A percentile compares a stretch with the other conserved stretches of the same genome.
Conservation (phyloP, 2,329 filamentous ascomycete genomes). For the Cytospora piceicola region DNA sequence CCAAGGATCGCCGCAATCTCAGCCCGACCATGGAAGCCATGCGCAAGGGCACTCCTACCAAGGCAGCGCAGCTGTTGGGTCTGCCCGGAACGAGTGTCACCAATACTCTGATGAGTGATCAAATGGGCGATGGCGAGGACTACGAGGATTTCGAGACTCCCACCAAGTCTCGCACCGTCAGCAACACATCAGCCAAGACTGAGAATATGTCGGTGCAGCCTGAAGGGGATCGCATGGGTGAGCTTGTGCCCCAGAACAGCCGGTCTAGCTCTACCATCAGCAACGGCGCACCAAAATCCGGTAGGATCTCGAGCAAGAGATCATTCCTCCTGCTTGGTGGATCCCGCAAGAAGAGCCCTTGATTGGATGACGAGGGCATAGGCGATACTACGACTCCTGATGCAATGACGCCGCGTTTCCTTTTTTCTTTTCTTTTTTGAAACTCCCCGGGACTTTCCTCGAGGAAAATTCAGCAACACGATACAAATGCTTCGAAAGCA, state of each 20-base stretch:
- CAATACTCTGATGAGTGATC: neutral
- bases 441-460: neutral
- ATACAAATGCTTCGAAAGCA: neutral
- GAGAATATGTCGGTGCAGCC: neutral
- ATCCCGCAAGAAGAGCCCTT: slow-evolving; percentile 1
- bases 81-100: slow-evolving; percentile 10
- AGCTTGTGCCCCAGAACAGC: neutral
- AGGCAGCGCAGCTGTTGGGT: slow-evolving; percentile 25
- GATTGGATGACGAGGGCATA: neutral
- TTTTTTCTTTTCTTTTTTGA: neutral
- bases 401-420: neutral
- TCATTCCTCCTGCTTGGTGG: slow-evolving; percentile 17
- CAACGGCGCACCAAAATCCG: neutral
- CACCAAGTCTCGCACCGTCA: slow-evolving; percentile 3
- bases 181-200: neutral
- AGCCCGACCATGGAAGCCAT: slow-evolving; percentile 23
- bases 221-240: neutral
- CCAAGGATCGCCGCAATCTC: neutral
- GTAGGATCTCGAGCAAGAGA: slow-evolving; percentile 9
- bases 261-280: neutral
- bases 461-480: neutral
- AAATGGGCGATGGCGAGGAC: neutral
- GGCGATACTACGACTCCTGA: neutral
- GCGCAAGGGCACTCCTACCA: slow-evolving; percentile 23
- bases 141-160: slow-evolving; percentile 10